Base-by-base conservation (phyloP, 148 eudicot species). In the Cornus suecica region DNA sequence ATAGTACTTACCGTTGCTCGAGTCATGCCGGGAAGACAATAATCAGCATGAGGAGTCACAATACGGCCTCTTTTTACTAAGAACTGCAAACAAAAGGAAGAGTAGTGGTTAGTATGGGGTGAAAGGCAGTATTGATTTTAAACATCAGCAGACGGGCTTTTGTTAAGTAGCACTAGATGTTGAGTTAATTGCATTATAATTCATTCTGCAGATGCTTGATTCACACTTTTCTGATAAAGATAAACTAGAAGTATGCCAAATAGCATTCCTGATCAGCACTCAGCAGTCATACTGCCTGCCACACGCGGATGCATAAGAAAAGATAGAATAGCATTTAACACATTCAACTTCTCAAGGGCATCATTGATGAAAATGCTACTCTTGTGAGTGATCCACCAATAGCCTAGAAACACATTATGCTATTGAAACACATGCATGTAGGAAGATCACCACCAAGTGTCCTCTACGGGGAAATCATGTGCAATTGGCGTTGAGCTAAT, bases 1-100 rank as follows among this genome's bases (percentile, higher is more conserved):
- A n/a, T 70, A 25, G 64, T 64, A 80, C 99, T 90, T 86, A 95
- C 99, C 68, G 99, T 90, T 69, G 97, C 90, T 64, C 99, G 91
- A 77, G 99, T 95, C 79, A 95, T 86, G 70, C 99, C 99, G 71
- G 99, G 97, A 82, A 95, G 97, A 82, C 99, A 95, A 71, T 93
- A 92, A 83, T 95, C 99, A 80, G 97, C 94, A 86, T 87, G 94
- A 73, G 99, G 99, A 65, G 97, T 92, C 65, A 83, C 54, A 73
- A 95, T 93, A 73, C 82, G 82, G 70, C 99, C 97, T 80, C 83
- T 92, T 87, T 92, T 95, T 84, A 95, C 97, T 86, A 92, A 81
- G 81, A 95, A 95, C 99, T 95, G 93, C 89, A 87, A 64, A 62
- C 58, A 2, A 24, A 56, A 69, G 66, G 42, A 77, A 11, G 1